Evolutionary conservation across 352 stramenopile genomes (phyloP).

Genomic region (Pythium brassicae): DNA sequence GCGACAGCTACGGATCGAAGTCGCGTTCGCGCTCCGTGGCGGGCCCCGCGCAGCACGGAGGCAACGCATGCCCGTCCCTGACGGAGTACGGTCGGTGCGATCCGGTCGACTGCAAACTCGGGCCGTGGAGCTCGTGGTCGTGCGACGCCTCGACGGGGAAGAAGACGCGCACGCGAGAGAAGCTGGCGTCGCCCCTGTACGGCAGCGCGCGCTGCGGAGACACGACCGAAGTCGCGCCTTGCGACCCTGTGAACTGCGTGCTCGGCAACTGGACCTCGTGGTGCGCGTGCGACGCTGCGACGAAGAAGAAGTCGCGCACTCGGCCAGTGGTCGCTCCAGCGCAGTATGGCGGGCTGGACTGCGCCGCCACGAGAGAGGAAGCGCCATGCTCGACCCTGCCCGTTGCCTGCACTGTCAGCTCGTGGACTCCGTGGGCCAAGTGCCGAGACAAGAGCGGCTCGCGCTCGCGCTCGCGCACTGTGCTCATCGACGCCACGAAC

Average conservation of each 20-base stretch:
- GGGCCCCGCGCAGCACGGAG: conserved; percentile 28
- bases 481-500: conserved; percentile 24
- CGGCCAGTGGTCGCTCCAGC: conserved; percentile 26
- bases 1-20: conserved; percentile 25
- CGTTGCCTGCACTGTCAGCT: conserved; percentile 24
- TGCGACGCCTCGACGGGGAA: conserved; percentile 26
- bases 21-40: conserved; percentile 26
- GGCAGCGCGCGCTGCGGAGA: conserved; percentile 29
- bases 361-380: conserved; percentile 12
- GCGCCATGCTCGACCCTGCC: conserved; percentile 10
- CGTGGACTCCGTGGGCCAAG: conserved; percentile 22
- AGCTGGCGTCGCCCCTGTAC: conserved; percentile 26
- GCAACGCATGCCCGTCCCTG: conserved; percentile 24
- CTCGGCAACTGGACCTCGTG: conserved; percentile 27
- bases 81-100: conserved; percentile 31
- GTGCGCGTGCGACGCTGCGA: conserved; percentile 24
- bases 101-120: conserved; percentile 40
- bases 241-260: conserved; percentile 50
- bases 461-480: conserved; percentile 17
- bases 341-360: conserved; percentile 32
- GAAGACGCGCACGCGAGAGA: conserved; percentile 34
- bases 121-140: conserved; percentile 29
- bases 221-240: conserved; percentile 22
- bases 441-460: conserved; percentile 17
- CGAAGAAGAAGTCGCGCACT: conserved; percentile 22